Percentiles rank a stretch among this genome's conserved stretches.
Conservation (phyloP, 495 filamentous ascomycete species). For the Podospora tetraspora region DNA sequence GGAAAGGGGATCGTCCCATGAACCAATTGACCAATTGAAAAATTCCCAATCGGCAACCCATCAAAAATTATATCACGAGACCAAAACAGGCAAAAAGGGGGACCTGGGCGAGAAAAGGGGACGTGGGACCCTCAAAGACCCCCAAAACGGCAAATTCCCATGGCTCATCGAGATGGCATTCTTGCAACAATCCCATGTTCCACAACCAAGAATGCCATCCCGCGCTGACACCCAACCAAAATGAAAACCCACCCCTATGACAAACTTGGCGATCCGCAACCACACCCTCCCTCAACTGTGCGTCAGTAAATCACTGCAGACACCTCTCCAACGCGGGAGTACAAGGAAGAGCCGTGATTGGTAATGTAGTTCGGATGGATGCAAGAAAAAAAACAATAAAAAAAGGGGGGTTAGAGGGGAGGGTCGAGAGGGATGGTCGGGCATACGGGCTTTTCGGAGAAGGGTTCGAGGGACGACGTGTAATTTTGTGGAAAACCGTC, state of each 20-base stretch:
- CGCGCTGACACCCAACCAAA: background rate
- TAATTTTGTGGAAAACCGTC: no score
- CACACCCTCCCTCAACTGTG: background rate
- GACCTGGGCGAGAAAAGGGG: background rate
- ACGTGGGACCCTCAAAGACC: background rate
- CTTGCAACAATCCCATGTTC: slow-evolving; percentile 25
- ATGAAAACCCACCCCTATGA: background rate
- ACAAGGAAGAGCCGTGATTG: background rate
- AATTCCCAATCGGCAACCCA: background rate
- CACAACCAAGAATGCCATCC: slow-evolving; percentile 20
- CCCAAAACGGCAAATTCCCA: background rate
- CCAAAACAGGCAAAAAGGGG: background rate
- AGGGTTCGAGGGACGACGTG: no score
- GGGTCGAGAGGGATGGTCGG: no score
- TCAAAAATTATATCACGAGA: background rate
- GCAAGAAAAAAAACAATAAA: no score
- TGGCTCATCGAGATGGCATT: slow-evolving; percentile 19
- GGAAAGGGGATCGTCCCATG: background rate
- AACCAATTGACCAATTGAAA: background rate
- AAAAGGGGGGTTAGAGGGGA: no score
- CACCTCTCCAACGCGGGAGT: background rate
- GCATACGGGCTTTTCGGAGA: no score
- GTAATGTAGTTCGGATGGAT: background rate
- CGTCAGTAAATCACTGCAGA: background rate
- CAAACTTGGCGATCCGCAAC: background rate